A percentile compares a stretch with the other conserved stretches of the same genome.
phyloP scores from a whole-genome alignment of 1,139 yeast genomes.

The Sporopachydermia cereana region DNA sequence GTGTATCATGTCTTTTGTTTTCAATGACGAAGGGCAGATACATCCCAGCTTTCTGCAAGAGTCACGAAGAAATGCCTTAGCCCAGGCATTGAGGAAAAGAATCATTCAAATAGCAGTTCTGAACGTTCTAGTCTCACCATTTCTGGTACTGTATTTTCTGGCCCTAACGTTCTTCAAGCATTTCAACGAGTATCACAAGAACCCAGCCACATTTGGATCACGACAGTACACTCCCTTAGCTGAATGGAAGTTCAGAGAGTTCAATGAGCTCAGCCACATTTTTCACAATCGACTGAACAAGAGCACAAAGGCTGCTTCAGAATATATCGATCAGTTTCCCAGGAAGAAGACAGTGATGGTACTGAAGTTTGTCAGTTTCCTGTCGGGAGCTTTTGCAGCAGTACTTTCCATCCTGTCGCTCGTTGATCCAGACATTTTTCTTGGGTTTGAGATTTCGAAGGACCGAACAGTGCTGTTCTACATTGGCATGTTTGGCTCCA shows the following conservation, averaged over 20 bases:
- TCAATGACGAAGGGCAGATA: conserved; percentile 78
- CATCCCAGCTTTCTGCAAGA: conserved; percentile 63
- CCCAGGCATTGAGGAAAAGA: conserved; percentile 62
- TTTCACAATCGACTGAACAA: conserved; percentile 68
- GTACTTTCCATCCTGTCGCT: conserved; percentile 74
- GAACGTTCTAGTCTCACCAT: conserved; percentile 74
- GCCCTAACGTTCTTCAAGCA: conserved; percentile 78
- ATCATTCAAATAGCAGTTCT: conserved; percentile 82
- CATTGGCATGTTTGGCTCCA: conserved; percentile 73
- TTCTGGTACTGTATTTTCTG: conserved; percentile 71
- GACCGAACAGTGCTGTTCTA: conserved; percentile 79
- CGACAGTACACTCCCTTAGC: conserved; percentile 91
- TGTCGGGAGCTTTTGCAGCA: conserved; percentile 84
- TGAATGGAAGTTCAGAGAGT: conserved; percentile 90
- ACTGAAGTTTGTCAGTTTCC: conserved; percentile 56
- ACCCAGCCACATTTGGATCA: conserved; percentile 76
- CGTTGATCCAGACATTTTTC: conserved; percentile 84
- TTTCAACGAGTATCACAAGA: conserved; percentile 83
- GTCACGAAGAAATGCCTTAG: conserved; percentile 51
- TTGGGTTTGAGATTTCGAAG: conserved; percentile 78
- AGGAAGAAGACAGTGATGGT: conserved; percentile 61
- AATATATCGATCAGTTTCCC: conserved; percentile 86
- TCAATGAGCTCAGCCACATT: conserved; percentile 83
- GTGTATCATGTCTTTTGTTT: conserved; percentile 78
- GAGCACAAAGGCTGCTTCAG: conserved; percentile 69